Percentiles rank a stretch among this genome's conserved stretches.
phyloP scores from a whole-genome alignment of 164 flowering plant species.

The Sextonia rubra region DNA sequence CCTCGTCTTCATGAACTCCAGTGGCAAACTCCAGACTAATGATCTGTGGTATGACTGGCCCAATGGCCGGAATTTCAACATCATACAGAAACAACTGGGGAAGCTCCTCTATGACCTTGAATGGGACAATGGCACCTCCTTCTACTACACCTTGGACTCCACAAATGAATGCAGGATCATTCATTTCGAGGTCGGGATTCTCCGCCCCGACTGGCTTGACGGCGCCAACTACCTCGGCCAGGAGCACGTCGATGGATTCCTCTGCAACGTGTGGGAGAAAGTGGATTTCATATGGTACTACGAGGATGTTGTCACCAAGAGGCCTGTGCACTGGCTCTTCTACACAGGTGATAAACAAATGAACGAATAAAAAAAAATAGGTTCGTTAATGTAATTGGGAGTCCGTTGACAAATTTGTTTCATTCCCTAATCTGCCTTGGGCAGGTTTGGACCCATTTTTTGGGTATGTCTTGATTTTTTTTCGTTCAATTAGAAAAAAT shows the following conservation, averaged over 20 bases:
- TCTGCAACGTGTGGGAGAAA: conserved; percentile 84
- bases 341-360: conserved; percentile 43
- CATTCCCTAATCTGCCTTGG: too few relatives aligned
- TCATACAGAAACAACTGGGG: conserved; percentile 60
- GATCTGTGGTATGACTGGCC: conserved; percentile 94
- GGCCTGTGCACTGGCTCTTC: conserved; percentile 78
- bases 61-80: conserved; percentile 82
- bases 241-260: conserved; percentile 54
- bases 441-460: too few relatives aligned
- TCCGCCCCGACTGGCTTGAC: conserved; percentile 75
- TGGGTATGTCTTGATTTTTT: too few relatives aligned
- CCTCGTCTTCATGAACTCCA: conserved; percentile 49
- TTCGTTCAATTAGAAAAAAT: rapidly evolving
- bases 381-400: too few relatives aligned
- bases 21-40: conserved; percentile 36
- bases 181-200: conserved; percentile 59
- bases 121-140: conserved; percentile 76
- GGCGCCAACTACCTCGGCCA: conserved; percentile 73
- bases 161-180: conserved; percentile 19
- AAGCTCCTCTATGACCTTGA: conserved; percentile 51
- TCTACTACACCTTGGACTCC: conserved; percentile 40
- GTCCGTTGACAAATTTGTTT: too few relatives aligned
- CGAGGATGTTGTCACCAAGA: conserved; percentile 65
- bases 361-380: too few relatives aligned
- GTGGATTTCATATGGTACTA: conserved; percentile 71